Percentiles rank a stretch among this genome's conserved stretches.
phyloP scores from a whole-genome alignment of 192 early-diverging fungal genomes.

The Podila epigama region DNA sequence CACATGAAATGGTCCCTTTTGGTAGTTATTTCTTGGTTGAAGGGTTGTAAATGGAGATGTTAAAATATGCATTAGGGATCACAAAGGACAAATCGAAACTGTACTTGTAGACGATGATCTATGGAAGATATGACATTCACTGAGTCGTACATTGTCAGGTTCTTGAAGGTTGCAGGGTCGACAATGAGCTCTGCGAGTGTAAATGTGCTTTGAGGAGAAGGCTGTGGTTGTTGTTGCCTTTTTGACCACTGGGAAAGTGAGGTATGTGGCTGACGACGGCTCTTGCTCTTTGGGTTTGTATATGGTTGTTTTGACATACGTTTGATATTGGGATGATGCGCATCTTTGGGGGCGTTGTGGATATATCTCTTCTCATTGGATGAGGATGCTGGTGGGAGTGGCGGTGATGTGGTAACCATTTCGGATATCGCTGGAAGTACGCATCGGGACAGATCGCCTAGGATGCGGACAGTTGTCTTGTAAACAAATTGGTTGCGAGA shows the following conservation, averaged over 20 bases:
- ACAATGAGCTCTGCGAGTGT: constrained; percentile 28
- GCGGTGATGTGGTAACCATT: not conserved
- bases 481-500: constrained; percentile 31
- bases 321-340: too few species aligned
- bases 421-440: not conserved
- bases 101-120: constrained; percentile 6
- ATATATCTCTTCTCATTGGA: too few species aligned
- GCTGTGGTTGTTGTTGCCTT: too few species aligned
- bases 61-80: not conserved
- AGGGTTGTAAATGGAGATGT: too few species aligned
- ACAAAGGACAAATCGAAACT: constrained; percentile 39
- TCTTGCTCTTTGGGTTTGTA: too few species aligned
- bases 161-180: constrained; percentile 25
- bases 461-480: constrained; percentile 25
- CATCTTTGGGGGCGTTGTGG: too few species aligned
- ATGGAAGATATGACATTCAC: constrained; percentile 1
- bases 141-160: constrained; percentile 29
- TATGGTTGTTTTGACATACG: too few species aligned
- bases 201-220: not conserved
- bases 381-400: not conserved
- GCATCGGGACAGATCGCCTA: constrained; percentile 23
- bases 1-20: too few species aligned
- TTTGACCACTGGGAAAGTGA: too few species aligned
- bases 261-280: too few species aligned
- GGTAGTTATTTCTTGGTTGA: too few species aligned